A percentile compares a stretch with the other conserved stretches of the same genome.
These are phyloP conservation scores for Davidsoniella australis DNA, from an alignment of 2,329 filamentous ascomycete genomes.

Conservation along the genomic window DNA sequence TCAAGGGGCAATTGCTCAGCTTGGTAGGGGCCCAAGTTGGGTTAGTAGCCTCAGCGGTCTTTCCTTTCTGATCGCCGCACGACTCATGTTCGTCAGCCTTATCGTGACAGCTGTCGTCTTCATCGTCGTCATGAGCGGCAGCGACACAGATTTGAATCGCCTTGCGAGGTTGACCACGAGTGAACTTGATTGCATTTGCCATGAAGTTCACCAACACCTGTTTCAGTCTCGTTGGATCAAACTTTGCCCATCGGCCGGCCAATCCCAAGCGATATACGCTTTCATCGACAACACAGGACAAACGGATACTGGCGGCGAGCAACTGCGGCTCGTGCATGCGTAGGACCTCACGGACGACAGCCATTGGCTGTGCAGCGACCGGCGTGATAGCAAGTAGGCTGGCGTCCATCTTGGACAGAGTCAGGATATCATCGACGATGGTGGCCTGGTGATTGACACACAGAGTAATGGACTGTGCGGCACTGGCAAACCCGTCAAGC, in stretches of 20 bases:
- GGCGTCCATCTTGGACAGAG: constrained; percentile 53
- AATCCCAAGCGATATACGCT: constrained; percentile 47
- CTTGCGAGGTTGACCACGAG: constrained; percentile 39
- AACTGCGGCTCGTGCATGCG: constrained; percentile 71
- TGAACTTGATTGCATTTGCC: constrained; percentile 49
- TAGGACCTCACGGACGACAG: constrained; percentile 49
- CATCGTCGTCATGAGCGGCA: constrained; percentile 37
- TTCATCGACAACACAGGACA: constrained; percentile 51
- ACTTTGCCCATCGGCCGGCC: constrained; percentile 46
- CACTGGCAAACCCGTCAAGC: constrained; percentile 45
- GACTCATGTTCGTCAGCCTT: no score
- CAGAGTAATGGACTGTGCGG: constrained; percentile 64
- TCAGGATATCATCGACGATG: constrained; percentile 51
- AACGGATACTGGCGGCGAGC: constrained; percentile 51
- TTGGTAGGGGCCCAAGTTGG: constrained; percentile 36
- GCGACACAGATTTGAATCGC: constrained; percentile 47
- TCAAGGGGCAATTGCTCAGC: constrained; percentile 18
- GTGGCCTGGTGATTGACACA: constrained; percentile 67
- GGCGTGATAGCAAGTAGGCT: constrained; percentile 54
- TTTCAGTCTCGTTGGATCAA: constrained; percentile 58
- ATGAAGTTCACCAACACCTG: constrained; percentile 66
- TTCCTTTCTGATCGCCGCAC: no score
- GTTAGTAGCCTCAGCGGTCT: constrained; percentile 43
- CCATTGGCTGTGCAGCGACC: constrained; percentile 49
- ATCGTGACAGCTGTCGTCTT: constrained; percentile 29